A percentile compares a stretch with the other conserved stretches of the same genome.
phyloP scores from a whole-genome alignment of 257 asterid genomes.

The Linaria vulgaris region DNA sequence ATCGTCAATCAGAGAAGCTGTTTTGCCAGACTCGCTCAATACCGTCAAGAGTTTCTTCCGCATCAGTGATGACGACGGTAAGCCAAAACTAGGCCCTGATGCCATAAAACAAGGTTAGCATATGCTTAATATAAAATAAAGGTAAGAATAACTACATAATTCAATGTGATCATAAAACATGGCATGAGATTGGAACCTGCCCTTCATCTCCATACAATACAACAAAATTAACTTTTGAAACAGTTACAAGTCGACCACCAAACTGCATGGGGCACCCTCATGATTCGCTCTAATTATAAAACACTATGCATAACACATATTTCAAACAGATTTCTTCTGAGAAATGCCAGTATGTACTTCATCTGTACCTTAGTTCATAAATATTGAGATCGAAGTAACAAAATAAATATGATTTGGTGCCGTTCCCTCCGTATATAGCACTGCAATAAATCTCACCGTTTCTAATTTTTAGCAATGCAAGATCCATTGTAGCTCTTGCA shows the following conservation, averaged over 20 bases:
- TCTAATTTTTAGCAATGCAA: conserved; percentile 68
- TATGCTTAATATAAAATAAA: background rate
- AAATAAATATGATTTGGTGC: conserved; percentile 11
- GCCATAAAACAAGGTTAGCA: conserved; percentile 24
- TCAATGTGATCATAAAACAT: background rate
- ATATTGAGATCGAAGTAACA: background rate
- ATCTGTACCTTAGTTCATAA: no score
- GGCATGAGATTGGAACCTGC: no score
- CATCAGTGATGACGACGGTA: conserved; percentile 55
- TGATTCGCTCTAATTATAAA: no score
- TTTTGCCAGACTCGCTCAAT: conserved; percentile 79
- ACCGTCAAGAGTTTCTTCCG: conserved; percentile 75
- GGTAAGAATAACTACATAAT: background rate
- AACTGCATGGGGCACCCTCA: no score
- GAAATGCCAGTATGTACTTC: no score
- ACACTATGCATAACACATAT: no score
- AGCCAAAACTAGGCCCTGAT: conserved; percentile 86
- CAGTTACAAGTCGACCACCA: no score
- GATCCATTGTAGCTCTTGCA: conserved; percentile 92
- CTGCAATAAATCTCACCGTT: conserved; percentile 40
- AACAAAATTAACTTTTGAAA: no score
- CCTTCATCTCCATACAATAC: no score
- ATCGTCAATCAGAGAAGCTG: conserved; percentile 68
- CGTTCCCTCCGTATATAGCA: background rate
- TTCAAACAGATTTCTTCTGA: no score